phyloP scores from a whole-genome alignment of 1,284 basidiomycete species.

The Exsudoporus floridanus region DNA sequence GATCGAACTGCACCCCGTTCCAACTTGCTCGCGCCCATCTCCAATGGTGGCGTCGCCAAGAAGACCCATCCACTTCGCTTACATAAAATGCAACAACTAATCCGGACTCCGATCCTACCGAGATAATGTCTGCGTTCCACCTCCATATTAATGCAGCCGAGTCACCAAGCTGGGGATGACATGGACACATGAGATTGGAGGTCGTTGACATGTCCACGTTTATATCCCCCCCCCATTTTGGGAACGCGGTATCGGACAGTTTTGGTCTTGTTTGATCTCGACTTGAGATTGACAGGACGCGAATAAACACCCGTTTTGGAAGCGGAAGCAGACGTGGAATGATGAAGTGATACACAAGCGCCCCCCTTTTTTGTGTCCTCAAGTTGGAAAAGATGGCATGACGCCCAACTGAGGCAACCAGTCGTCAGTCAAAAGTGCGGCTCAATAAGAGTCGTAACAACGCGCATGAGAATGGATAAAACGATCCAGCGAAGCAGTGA shows the following conservation, averaged over 20 bases:
- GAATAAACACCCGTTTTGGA: not conserved
- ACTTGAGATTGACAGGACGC: not conserved
- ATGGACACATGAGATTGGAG: not conserved
- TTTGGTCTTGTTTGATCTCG: constrained; percentile 5
- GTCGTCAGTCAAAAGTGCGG: too few relatives aligned
- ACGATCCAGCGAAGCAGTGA: too few relatives aligned
- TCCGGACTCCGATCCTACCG: not conserved
- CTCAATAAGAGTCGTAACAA: too few relatives aligned
- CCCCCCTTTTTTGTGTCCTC: too few relatives aligned
- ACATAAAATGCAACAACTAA: not conserved
- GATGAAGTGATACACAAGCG: too few relatives aligned
- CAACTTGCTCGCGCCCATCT: not conserved
- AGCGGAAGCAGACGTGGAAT: not conserved
- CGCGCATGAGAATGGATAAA: too few relatives aligned
- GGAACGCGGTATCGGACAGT: not conserved
- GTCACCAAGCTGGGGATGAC: not conserved
- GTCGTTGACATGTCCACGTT: not conserved
- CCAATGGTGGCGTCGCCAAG: not conserved
- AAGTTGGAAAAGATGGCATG: too few relatives aligned
- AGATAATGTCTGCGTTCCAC: too few relatives aligned
- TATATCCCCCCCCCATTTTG: not conserved
- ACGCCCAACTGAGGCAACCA: too few relatives aligned
- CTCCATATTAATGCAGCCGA: not conserved
- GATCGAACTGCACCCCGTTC: too few relatives aligned
- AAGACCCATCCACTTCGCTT: not conserved